Base-by-base conservation (phyloP, 2,329 filamentous ascomycete species). In the Aureobasidium sp. region DNA sequence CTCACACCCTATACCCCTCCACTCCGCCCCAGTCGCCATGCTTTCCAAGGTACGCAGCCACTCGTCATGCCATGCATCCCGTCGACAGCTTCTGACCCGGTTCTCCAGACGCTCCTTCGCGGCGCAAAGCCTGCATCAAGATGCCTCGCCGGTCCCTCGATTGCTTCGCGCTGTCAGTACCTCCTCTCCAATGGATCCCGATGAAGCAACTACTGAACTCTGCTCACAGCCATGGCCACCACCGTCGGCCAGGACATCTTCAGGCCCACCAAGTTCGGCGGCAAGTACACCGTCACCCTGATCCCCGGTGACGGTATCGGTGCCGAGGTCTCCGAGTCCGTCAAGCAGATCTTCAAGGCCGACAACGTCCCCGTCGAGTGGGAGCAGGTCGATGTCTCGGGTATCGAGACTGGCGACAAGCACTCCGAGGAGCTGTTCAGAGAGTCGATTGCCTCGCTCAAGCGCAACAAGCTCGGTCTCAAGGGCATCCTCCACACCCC, bases 261-360 rank as follows among this genome's bases (percentile, higher is more conserved):
- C 83, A 95, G 96, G 82, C 90, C 90, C 64, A 90, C 91, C 77
- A 93, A 97, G 81, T 97, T 90, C 73, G 93, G 93, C 72, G 89
- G 91, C 77, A 98, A 97, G 79, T 98, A 97, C 81, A 98, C 93
- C 32, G 91, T 96, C 65, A 96, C 91, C 60, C 80, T 98, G 68
- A 97, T 98, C 71, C 93, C 93, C 72, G 81, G 82, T 76, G 93
- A 98, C 68, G 93, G 93, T 79, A 95, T 98, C 71, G 93, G 93
- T 73, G 88, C 89, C 72, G 93, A 98, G 77, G 90, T 97, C 58
- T 90, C 91, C 66, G 90, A 97, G 77, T 93, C 89, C 59, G 91
- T 98, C 72, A 95, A 96, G 85, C 94, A 91, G 63, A 86, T 98
- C 73, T 97, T 97, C 85, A 97, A 96, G 83, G 90, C 91, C 71